Evolutionary conservation across 2,329 filamentous ascomycete species (phyloP), one percentile per base, ranked within the genome.

Genomic region (Incumbomyces delicatus): DNA sequence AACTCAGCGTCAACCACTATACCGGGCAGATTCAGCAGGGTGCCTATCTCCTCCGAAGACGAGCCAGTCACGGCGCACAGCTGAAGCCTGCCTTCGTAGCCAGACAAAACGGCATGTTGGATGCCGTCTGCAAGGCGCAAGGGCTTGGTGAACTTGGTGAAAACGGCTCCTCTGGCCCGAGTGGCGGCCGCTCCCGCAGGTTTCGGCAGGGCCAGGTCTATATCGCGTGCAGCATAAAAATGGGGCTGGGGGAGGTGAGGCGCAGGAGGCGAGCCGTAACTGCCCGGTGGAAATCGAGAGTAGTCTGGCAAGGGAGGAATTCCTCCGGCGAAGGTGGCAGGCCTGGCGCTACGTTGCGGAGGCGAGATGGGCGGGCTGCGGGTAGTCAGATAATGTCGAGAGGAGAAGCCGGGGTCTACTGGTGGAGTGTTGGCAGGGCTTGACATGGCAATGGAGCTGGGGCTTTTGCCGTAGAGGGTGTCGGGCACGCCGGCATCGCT

Each of bases 1-100:
- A 95, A 79, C 64, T 90, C 94, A 46, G 89, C 89, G 53, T 84
- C 77, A 53, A 87, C 72, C 1, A 95, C 85, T 17, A 81, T 81
- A 34, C 90, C 90, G 57, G 81, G 78, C 22, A 95, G 70, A 3
- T 86, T 87, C 58, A 83, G 82, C 40, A 95, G 67, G 47, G 78
- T 78, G 16, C 81, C 81, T 27, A 87, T 67, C 17, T 78, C 73
- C 46, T 87, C 83, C 45, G 87, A 64, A 41, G 83, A 84, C 51
- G 81, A 80, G 58, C 83, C 85, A 36, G 80, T 78, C 27, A 94
- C 75, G 16, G 78, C 73, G 54, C 86, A 82, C 13, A 95, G 75
- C 53, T 90, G 83, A 41, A 95, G 61, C 1, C 82, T 82, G 35
- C 87, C 86, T 61, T 94, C 84, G 55, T 81, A 87, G 1, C 89